These are phyloP conservation scores for Corylus heterophylla DNA, from an alignment of 306 rosid species.

Conservation along the genomic window DNA sequence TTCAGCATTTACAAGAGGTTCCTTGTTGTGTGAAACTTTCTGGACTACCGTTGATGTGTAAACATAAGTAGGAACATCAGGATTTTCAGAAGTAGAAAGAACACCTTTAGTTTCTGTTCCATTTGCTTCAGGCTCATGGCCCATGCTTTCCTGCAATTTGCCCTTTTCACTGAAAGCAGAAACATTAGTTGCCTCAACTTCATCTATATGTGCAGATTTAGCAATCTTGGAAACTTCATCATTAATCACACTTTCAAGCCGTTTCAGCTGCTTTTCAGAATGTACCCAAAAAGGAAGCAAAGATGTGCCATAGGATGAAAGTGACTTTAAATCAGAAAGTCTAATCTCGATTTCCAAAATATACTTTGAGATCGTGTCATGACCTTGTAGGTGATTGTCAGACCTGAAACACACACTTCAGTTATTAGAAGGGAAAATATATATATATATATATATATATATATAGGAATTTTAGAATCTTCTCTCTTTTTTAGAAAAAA, in stretches of 20 bases:
- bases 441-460: too few species aligned
- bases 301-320: constrained; percentile 59
- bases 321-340: constrained; percentile 74
- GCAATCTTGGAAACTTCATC: constrained; percentile 46
- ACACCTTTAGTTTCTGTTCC: constrained; percentile 24
- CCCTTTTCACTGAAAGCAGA: constrained; percentile 30
- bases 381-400: constrained; percentile 36
- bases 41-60: constrained; percentile 23
- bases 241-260: constrained; percentile 60
- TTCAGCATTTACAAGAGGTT: constrained; percentile 30
- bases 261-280: constrained; percentile 68
- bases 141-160: constrained; percentile 31
- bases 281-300: constrained; percentile 90
- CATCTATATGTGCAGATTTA: constrained; percentile 28
- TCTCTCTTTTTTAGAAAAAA: background rate
- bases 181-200: constrained; percentile 40
- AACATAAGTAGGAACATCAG: constrained; percentile 34
- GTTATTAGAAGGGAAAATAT: constrained; percentile 4
- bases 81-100: constrained; percentile 36
- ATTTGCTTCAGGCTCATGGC: constrained; percentile 36
- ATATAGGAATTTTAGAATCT: background rate
- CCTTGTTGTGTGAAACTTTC: constrained; percentile 24
- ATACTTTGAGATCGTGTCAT: constrained; percentile 49
- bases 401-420: constrained; percentile 51
- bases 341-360: constrained; percentile 79